phyloP scores from a whole-genome alignment of 108 stramenopile species.

The Nitzschia sp. region DNA sequence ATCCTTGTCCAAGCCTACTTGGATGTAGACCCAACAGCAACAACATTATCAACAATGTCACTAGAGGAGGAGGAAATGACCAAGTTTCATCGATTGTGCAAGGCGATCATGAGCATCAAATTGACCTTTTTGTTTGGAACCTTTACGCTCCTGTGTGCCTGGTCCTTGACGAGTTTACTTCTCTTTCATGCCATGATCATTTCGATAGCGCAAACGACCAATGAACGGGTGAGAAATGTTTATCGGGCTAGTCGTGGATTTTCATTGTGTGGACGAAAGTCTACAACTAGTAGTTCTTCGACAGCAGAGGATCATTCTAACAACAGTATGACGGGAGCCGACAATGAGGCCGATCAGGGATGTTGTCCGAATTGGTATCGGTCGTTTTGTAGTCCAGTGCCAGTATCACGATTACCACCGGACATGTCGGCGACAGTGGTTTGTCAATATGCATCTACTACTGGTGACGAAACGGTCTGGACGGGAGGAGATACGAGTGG shows the following conservation, averaged over 20 bases:
- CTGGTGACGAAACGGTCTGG: slow-evolving; percentile 22
- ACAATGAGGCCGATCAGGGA: slow-evolving; percentile 67
- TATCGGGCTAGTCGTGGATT: slow-evolving; percentile 46
- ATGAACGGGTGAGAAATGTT: slow-evolving; percentile 79
- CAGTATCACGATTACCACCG: slow-evolving; percentile 31
- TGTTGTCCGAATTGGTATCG: slow-evolving; percentile 70
- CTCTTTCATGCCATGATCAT: slow-evolving; percentile 81
- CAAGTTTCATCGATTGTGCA: slow-evolving; percentile 34
- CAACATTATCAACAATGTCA: too few relatives aligned
- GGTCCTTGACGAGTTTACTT: slow-evolving; percentile 69
- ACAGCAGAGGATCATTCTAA: not conserved
- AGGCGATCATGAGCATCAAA: slow-evolving; percentile 50
- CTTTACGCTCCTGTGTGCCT: slow-evolving; percentile 73
- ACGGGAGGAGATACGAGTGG: slow-evolving; percentile 10
- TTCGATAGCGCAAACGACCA: slow-evolving; percentile 81
- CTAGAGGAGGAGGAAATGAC: not conserved
- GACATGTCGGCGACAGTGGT: slow-evolving; percentile 31
- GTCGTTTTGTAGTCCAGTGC: slow-evolving; percentile 40
- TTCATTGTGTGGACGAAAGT: not conserved
- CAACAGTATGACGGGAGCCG: slow-evolving; percentile 17
- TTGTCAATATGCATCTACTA: slow-evolving; percentile 13
- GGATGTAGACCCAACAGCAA: slow-evolving; percentile 21
- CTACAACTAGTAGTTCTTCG: not conserved
- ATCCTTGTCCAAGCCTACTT: slow-evolving; percentile 47
- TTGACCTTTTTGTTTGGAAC: slow-evolving; percentile 56